Conservation (phyloP, 164 flowering plant genomes). For the Warburgia ugandensis region DNA sequence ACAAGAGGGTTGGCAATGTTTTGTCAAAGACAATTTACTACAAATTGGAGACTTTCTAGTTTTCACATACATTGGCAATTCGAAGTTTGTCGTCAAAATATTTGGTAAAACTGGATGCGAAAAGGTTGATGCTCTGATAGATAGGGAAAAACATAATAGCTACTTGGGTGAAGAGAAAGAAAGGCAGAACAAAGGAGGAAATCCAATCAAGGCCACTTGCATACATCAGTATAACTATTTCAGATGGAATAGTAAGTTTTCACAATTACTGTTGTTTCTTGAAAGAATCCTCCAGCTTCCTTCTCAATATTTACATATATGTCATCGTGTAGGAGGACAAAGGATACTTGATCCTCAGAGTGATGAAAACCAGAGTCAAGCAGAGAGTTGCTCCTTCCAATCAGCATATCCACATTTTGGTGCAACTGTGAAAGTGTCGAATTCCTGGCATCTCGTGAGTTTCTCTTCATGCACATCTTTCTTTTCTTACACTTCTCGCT, state of each 20-base stretch:
- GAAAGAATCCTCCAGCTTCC: background rate
- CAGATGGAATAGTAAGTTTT: background rate
- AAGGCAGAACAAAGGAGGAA: background rate
- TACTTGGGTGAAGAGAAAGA: background rate
- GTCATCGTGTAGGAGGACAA: background rate
- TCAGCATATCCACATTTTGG: background rate
- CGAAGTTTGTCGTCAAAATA: conserved; percentile 35
- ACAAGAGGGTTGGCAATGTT: conserved; percentile 35
- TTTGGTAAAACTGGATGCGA: conserved; percentile 31
- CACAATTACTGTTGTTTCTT: no score
- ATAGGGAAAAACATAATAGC: background rate
- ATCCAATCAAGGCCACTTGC: background rate
- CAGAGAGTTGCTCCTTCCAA: background rate
- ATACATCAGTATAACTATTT: background rate
- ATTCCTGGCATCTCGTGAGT: no score
- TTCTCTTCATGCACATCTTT: no score
- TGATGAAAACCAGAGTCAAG: background rate
- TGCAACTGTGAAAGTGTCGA: no score
- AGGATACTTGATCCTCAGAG: background rate
- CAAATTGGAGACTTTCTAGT: conserved; percentile 29
- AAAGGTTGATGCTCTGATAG: conserved; percentile 15
- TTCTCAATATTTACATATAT: background rate
- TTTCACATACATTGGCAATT: conserved; percentile 30
- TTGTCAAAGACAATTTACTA: conserved; percentile 29
- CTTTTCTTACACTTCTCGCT: no score